Evolutionary conservation across 495 filamentous ascomycete genomes (phyloP).

Genomic region (Daldinia loculata): DNA sequence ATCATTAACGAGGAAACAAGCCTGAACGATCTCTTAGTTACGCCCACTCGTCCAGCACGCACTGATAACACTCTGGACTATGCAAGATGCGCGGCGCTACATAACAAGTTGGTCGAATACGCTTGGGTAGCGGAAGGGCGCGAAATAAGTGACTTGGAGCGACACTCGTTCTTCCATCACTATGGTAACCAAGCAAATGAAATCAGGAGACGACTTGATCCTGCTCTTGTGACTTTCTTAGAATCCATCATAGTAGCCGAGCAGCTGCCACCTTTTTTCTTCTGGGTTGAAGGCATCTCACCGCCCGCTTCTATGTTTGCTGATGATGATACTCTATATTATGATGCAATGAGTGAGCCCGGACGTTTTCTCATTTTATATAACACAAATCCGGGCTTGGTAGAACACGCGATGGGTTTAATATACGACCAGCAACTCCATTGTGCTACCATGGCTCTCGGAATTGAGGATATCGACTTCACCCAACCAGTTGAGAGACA

Average conservation of each 20-base stretch:
- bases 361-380: constrained; percentile 30
- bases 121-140: constrained; percentile 45
- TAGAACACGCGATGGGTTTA: constrained; percentile 19
- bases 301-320: constrained; percentile 11
- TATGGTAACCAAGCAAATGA: constrained; percentile 34
- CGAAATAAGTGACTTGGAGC: constrained; percentile 4
- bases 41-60: constrained; percentile 44
- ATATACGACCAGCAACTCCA: constrained; percentile 39
- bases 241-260: constrained; percentile 36
- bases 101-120: constrained; percentile 53
- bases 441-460: constrained; percentile 29
- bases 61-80: constrained; percentile 46
- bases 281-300: constrained; percentile 15
- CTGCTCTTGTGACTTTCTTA: constrained; percentile 45
- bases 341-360: constrained; percentile 16
- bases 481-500: constrained; percentile 32
- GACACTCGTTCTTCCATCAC: constrained; percentile 28
- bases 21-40: constrained; percentile 43
- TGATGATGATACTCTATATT: background rate
- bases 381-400: constrained; percentile 20
- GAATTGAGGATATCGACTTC: constrained; percentile 34
- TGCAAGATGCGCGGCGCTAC: constrained; percentile 53
- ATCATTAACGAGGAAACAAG: background rate
- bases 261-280: constrained; percentile 20
- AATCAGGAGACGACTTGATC: constrained; percentile 37